Conservation (phyloP, 129 eudicot genomes). For the Kitagawia praeruptora region DNA sequence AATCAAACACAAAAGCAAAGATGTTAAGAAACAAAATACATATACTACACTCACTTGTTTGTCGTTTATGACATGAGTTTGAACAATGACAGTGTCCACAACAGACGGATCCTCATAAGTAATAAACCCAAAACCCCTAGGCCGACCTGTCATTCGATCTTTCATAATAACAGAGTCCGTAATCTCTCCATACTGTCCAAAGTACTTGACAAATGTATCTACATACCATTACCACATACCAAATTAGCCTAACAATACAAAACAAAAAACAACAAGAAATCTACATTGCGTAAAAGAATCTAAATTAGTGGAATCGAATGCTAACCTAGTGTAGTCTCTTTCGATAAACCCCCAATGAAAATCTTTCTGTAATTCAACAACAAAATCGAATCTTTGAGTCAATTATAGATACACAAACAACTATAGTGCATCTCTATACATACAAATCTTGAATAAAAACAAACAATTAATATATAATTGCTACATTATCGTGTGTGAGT, state of each 20-base stretch:
- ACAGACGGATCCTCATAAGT: constrained; percentile 86
- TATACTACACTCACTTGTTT: constrained; percentile 48
- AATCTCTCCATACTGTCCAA: constrained; percentile 85
- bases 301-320: background rate
- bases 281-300: background rate
- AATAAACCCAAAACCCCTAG: constrained; percentile 90
- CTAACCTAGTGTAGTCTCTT: constrained; percentile 70
- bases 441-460: background rate
- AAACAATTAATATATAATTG: background rate
- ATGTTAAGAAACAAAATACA: background rate
- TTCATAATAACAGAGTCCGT: constrained; percentile 93
- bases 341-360: constrained; percentile 83
- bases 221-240: constrained; percentile 7
- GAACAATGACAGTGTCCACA: constrained; percentile 74
- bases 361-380: constrained; percentile 51
- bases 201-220: constrained; percentile 75
- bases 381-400: background rate
- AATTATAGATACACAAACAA: background rate
- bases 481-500: background rate
- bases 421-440: background rate
- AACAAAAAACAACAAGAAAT: background rate
- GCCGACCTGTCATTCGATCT: constrained; percentile 71
- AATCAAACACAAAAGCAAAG: background rate
- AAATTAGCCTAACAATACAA: background rate
- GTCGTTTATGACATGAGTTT: constrained; percentile 71